These are phyloP conservation scores for Tolypocladium album DNA, from an alignment of 2,329 filamentous ascomycete genomes.

Conservation along the genomic window DNA sequence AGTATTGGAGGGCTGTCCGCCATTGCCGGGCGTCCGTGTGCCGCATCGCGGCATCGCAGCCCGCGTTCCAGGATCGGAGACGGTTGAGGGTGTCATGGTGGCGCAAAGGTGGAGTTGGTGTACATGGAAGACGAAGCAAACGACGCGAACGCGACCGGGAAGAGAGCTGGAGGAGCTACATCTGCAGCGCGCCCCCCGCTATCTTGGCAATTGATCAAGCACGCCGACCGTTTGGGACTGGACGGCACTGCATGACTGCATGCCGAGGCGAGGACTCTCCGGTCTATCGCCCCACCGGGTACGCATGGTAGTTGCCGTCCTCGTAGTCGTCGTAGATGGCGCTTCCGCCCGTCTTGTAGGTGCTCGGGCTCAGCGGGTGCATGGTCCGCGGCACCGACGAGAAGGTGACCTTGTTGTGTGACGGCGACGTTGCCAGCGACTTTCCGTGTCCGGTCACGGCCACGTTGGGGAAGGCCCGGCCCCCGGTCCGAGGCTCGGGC, in stretches of 20 bases:
- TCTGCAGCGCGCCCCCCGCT: not conserved
- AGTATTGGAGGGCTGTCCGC: not conserved
- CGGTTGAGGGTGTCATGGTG: not conserved
- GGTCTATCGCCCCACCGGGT: conserved; percentile 18
- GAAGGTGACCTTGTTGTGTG: conserved; percentile 11
- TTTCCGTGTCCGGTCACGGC: conserved; percentile 9
- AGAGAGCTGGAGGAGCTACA: not conserved
- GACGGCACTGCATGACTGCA: not conserved
- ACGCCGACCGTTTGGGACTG: not conserved
- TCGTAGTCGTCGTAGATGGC: conserved; percentile 14
- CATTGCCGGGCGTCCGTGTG: not conserved
- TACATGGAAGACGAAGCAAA: not conserved
- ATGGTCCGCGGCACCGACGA: conserved; percentile 19
- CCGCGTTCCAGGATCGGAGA: not conserved
- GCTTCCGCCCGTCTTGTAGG: conserved; percentile 14
- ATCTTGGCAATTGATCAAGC: not conserved
- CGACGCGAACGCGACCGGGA: not conserved
- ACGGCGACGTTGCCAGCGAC: conserved; percentile 9
- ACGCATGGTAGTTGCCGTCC: conserved; percentile 24
- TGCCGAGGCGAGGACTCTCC: not conserved
- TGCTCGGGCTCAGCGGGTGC: conserved; percentile 12
- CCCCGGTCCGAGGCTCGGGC: not conserved
- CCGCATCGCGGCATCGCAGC: not conserved
- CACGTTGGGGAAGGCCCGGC: not conserved
- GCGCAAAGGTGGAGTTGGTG: not conserved